Conservation (phyloP, 2,329 filamentous ascomycete species). For the Paracoccidioides lutzii region DNA sequence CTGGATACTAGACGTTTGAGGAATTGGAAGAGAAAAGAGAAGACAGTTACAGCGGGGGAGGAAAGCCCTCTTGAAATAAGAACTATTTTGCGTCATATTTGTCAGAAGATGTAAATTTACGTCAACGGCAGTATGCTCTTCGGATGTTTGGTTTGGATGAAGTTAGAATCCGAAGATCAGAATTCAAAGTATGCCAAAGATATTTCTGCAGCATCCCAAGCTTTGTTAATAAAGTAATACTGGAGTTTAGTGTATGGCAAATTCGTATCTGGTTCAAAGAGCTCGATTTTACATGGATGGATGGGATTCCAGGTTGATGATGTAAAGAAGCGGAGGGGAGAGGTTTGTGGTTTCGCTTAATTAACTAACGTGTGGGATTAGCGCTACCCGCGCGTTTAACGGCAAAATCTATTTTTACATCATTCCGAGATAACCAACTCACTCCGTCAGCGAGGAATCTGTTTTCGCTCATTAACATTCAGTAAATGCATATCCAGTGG, state of each 20-base stretch:
- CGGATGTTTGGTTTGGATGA: neutral
- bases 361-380: neutral
- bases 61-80: neutral
- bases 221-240: no score
- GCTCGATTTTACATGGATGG: neutral
- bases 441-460: no score
- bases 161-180: neutral
- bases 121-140: neutral
- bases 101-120: neutral
- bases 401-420: neutral
- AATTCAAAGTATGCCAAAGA: neutral
- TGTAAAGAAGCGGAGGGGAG: neutral
- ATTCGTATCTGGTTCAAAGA: no score
- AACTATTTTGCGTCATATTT: neutral
- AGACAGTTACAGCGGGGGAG: neutral
- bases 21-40: neutral
- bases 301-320: neutral
- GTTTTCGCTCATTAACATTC: neutral
- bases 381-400: neutral
- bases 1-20: neutral
- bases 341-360: neutral
- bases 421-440: neutral
- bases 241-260: neutral
- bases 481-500: no score
- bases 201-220: neutral